A percentile compares a stretch with the other conserved stretches of the same genome.
Conservation (phyloP, 768 basidiomycete species). For the Mycena galericulata region DNA sequence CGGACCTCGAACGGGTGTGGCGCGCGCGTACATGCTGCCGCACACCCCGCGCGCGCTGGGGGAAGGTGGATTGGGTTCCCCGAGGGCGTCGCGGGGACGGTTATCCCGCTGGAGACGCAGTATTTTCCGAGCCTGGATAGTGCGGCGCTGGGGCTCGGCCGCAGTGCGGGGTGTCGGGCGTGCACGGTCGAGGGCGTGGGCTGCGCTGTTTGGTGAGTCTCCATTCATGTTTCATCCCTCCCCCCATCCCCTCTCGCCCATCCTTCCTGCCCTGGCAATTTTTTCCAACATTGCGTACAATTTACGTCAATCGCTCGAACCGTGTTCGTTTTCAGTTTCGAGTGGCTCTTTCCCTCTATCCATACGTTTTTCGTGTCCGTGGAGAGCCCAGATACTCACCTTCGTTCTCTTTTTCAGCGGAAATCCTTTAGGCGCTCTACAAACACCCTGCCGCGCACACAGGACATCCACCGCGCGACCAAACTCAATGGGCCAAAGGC, state of each 20-base stretch:
- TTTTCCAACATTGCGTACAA: background rate
- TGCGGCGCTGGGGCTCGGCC: background rate
- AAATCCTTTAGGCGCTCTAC: no score
- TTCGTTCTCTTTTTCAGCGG: no score
- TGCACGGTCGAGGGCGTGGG: background rate
- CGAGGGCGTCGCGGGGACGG: background rate
- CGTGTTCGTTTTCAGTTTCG: no score
- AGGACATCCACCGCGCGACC: no score
- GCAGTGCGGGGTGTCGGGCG: background rate
- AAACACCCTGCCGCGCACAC: no score
- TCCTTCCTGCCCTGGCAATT: no score
- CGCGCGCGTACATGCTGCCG: background rate
- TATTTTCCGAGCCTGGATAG: background rate
- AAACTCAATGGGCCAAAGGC: no score
- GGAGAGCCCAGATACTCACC: no score
- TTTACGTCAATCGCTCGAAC: background rate
- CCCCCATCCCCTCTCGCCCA: no score
- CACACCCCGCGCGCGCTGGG: background rate
- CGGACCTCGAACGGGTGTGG: background rate
- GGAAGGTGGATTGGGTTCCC: background rate
- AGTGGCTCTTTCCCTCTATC: no score
- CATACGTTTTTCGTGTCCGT: no score
- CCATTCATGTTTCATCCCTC: no score
- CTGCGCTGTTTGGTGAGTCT: conserved; percentile 2
- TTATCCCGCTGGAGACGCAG: background rate